Evolutionary conservation across 805 yeast species (phyloP).

Genomic region (Candida coleopterorum): DNA sequence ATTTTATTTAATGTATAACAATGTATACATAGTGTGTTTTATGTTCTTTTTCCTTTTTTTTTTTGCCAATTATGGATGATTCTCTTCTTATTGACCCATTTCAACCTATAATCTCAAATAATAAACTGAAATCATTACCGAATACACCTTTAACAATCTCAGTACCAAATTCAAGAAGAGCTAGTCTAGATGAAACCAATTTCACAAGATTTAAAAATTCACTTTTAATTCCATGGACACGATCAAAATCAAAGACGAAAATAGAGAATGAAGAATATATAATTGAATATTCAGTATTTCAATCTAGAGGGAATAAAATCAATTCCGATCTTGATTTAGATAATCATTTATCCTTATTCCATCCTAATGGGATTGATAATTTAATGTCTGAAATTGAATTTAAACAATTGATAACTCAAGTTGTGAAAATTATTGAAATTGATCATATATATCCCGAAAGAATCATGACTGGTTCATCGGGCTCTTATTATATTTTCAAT

Average conservation of each 20-base stretch:
- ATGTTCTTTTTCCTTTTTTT: too few relatives aligned
- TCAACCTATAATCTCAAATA: not conserved
- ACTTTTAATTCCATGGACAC: slow-evolving; percentile 27
- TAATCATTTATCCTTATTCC: slow-evolving; percentile 12
- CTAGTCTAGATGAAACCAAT: slow-evolving; percentile 9
- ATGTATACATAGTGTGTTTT: too few relatives aligned
- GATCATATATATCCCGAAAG: slow-evolving; percentile 44
- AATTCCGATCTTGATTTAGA: slow-evolving; percentile 14
- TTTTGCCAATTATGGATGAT: too few relatives aligned
- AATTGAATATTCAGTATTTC: slow-evolving; percentile 34
- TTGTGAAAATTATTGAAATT: slow-evolving; percentile 42
- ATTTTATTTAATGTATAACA: too few relatives aligned
- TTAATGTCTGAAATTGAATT: slow-evolving; percentile 23
- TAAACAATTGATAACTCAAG: slow-evolving; percentile 36
- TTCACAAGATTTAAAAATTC: slow-evolving; percentile 16
- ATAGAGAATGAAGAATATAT: slow-evolving; percentile 14
- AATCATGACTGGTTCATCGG: slow-evolving; percentile 64
- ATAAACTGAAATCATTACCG: slow-evolving; percentile 1
- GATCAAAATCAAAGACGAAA: slow-evolving; percentile 10
- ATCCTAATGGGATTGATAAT: slow-evolving; percentile 16
- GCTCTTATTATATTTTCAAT: slow-evolving; percentile 56
- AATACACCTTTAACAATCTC: slow-evolving; percentile 2
- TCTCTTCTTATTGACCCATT: slow-evolving; percentile 3
- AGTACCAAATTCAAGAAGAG: slow-evolving; percentile 8
- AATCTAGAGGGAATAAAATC: slow-evolving; percentile 17